These are phyloP conservation scores for Colletotrichum sp. DNA, from an alignment of 2,329 filamentous ascomycete genomes.

Conservation along the genomic window DNA sequence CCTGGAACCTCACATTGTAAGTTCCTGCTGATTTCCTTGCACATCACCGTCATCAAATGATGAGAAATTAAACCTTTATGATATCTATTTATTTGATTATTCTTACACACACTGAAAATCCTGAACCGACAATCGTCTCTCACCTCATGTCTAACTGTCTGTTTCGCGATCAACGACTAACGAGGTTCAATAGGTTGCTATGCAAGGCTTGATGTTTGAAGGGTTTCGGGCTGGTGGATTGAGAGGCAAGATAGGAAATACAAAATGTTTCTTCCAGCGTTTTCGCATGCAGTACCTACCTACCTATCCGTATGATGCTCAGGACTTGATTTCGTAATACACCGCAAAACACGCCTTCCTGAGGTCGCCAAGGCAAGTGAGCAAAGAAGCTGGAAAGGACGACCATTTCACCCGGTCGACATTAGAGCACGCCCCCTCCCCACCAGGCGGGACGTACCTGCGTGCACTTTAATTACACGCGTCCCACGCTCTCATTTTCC, in stretches of 20 bases:
- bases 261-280: not conserved
- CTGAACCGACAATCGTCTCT: not conserved
- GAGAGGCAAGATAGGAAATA: not conserved
- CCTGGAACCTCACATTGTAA: not conserved
- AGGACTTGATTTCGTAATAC: no score
- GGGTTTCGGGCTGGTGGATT: not conserved
- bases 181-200: not conserved
- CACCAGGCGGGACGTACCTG: not conserved
- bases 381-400: not conserved
- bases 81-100: slow-evolving; percentile 17
- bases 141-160: not conserved
- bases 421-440: not conserved
- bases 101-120: slow-evolving; percentile 16
- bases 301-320: not conserved
- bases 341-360: not conserved
- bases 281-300: not conserved
- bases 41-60: not conserved
- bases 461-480: not conserved
- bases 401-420: not conserved
- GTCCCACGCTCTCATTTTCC: not conserved
- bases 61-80: slow-evolving; percentile 6
- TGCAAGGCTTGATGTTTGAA: not conserved
- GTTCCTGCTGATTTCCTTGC: not conserved
- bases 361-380: not conserved
- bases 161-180: not conserved